These are phyloP conservation scores for Chenopodium formosanum DNA, from an alignment of 148 eudicot genomes.

Conservation along the genomic window DNA sequence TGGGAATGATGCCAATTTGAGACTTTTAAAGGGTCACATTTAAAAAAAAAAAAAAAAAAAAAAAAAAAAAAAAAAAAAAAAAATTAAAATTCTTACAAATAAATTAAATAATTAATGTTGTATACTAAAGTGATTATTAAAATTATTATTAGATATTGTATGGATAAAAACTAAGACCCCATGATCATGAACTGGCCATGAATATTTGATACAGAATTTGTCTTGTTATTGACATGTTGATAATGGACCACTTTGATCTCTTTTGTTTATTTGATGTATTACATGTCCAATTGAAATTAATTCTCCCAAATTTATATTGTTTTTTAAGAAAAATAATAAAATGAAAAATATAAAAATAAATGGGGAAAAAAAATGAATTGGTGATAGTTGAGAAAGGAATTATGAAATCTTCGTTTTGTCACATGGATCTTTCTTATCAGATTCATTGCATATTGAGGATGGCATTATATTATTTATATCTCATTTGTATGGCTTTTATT, in stretches of 20 bases:
- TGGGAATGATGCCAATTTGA: constrained; percentile 28
- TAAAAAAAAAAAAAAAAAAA: not conserved
- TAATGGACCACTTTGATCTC: constrained; percentile 24
- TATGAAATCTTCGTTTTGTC: constrained; percentile 23
- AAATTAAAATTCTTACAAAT: no score
- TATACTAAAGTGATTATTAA: not conserved
- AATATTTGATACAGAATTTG: constrained; percentile 30
- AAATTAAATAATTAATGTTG: no score
- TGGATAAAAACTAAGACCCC: not conserved
- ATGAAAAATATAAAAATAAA: no score
- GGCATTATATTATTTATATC: not conserved
- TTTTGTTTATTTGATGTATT: constrained; percentile 13
- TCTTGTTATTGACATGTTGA: constrained; percentile 25
- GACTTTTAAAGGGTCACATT: not conserved
- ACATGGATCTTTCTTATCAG: constrained; percentile 24
- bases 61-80: not conserved
- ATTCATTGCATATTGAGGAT: constrained; percentile 23
- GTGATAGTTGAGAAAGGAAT: constrained; percentile 6
- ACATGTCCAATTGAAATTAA: constrained; percentile 7
- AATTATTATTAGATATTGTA: not conserved
- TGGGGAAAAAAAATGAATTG: not conserved
- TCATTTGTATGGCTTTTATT: not conserved
- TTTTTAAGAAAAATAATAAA: not conserved
- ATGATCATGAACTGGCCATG: constrained; percentile 22
- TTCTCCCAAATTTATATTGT: not conserved